Conservation (phyloP, 495 filamentous ascomycete species). For the Cenococcum geophilum region DNA sequence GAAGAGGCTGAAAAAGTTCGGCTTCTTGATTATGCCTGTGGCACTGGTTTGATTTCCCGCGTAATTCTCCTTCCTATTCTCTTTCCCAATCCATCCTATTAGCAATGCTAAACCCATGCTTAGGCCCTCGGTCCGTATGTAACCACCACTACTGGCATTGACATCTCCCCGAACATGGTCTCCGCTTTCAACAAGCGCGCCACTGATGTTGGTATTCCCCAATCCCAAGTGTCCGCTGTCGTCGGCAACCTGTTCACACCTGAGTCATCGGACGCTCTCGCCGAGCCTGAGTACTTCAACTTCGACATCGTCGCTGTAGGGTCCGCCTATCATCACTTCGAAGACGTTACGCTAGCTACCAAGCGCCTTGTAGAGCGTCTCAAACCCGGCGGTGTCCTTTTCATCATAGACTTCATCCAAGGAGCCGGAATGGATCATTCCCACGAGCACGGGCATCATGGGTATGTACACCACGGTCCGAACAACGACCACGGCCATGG, state of each 20-base stretch:
- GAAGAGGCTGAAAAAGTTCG: conserved; percentile 42
- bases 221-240: conserved; percentile 48
- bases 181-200: conserved; percentile 23
- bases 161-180: conserved; percentile 54
- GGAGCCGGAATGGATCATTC: conserved; percentile 33
- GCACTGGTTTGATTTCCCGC: conserved; percentile 57
- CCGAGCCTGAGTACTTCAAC: conserved; percentile 46
- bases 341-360: conserved; percentile 52
- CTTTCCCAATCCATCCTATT: conserved; percentile 8
- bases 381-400: conserved; percentile 54
- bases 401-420: conserved; percentile 60
- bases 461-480: conserved; percentile 7
- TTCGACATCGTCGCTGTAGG: conserved; percentile 63
- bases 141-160: conserved; percentile 56
- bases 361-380: conserved; percentile 53
- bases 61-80: conserved; percentile 34
- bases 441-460: conserved; percentile 18
- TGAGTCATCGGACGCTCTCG: conserved; percentile 39
- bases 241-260: conserved; percentile 53
- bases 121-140: conserved; percentile 55
- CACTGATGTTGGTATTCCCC: neutral
- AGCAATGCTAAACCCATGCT: neutral
- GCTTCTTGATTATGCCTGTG: conserved; percentile 72
- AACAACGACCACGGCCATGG: conserved; percentile 5
- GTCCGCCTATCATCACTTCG: conserved; percentile 68